Base-by-base conservation (phyloP, 1,284 basidiomycete genomes). In the Xerocomus minutiporus region DNA sequence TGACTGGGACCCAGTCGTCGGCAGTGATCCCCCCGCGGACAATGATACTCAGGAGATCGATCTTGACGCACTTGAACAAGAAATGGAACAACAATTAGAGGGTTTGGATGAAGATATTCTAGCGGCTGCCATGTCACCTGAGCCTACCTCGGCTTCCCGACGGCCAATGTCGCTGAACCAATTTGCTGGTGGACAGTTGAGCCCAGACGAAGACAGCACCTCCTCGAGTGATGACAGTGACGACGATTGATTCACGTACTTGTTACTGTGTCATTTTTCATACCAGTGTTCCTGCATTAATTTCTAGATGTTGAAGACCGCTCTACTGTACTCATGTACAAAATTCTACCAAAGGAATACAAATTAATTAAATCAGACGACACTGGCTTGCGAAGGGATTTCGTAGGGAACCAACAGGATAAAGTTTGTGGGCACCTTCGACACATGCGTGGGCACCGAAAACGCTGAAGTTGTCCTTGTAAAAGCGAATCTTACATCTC, bases 221-320 rank as follows among this genome's bases (percentile, higher is more conserved):
- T 75, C 79, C 39, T 79, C 78, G 36, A 85, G 82, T 58, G 85
- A 86, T 11, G 83, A 86, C 4, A 86, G 81, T 61, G 85, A 88
- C 57, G 83, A 87, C 45, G 83, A 86, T 59, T 83, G 57, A 60
- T 38, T 39, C 32, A 20, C 26, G 15, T 42, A n/a, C 28, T 25
- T 13, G 26, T 46, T 45, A 52, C 20, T 39, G 26, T 48, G 44
- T 5, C n/a, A 25, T 48, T 52, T 42, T 26, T 13, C 35, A 45
- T 42, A 53, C 29, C 45, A 35, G 13, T 29, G n/a, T 46, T 36
- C 41, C 50, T 49, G 12, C 13, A 45, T 51, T 41, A 40, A 47
- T 52, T 12, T 43, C 20, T 51, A 54, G 51, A 63, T 13, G 28
- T 42, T 13, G 15, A 42, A 45, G 44, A 53, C 40, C 15, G 49